phyloP scores from a whole-genome alignment of 257 asterid species.

The Mitragyna speciosa region DNA sequence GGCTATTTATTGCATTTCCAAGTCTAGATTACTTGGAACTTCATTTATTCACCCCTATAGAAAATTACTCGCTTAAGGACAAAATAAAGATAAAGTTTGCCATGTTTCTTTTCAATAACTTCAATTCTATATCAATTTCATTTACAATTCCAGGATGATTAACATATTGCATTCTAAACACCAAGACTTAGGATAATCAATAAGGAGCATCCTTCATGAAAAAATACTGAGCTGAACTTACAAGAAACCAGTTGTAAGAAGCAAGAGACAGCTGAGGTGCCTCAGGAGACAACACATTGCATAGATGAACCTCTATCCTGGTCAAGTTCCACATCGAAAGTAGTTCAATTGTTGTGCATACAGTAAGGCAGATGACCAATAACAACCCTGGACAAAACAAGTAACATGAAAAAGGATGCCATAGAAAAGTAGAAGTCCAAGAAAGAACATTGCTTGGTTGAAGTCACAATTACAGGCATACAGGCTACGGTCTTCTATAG shows the following conservation, averaged over 20 bases:
- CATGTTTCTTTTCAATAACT: not conserved
- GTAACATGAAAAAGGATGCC: not conserved
- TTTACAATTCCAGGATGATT: not conserved
- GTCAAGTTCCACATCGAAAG: constrained; percentile 99
- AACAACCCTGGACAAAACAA: constrained; percentile 56
- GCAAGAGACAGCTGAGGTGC: constrained; percentile 87
- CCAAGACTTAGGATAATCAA: not conserved
- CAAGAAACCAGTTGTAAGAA: constrained; percentile 94
- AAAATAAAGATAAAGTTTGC: not conserved
- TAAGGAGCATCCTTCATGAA: constrained; percentile 4
- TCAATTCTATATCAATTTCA: not conserved
- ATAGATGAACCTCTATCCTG: constrained; percentile 88
- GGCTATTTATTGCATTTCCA: no score
- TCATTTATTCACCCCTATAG: not conserved
- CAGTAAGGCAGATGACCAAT: constrained; percentile 51
- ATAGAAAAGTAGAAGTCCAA: not conserved
- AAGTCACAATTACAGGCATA: constrained; percentile 6
- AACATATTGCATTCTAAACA: not conserved
- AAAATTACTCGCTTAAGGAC: no score
- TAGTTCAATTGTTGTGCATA: constrained; percentile 74
- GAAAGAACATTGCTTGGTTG: not conserved
- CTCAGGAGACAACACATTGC: constrained; percentile 94
- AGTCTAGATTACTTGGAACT: not conserved
- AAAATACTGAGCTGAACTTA: constrained; percentile 41
- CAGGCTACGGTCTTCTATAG: not conserved